Percentiles rank a stretch among this genome's conserved stretches.
These are phyloP conservation scores for Fragaria ananassa DNA, from an alignment of 306 rosid species.

Conservation along the genomic window DNA sequence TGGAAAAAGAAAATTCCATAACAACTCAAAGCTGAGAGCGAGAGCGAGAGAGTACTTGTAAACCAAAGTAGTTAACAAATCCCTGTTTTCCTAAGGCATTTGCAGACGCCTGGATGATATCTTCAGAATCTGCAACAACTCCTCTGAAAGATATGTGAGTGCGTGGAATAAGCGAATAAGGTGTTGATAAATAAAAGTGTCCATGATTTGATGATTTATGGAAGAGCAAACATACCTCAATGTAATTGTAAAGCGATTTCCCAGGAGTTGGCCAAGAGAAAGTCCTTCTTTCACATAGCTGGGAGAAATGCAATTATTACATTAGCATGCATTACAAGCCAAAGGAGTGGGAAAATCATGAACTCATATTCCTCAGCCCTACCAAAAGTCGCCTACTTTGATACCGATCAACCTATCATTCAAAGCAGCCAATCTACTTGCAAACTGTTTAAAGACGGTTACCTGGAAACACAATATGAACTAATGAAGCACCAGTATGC, in stretches of 20 bases:
- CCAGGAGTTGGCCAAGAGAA: slow-evolving; percentile 87
- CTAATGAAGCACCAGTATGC: slow-evolving; percentile 3
- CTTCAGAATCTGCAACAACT: slow-evolving; percentile 86
- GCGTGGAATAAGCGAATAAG: neutral
- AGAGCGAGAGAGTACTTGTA: slow-evolving; percentile 66
- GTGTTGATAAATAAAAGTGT: neutral
- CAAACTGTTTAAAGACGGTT: slow-evolving; percentile 79
- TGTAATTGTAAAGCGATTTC: slow-evolving; percentile 81
- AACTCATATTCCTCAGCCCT: slow-evolving; percentile 30
- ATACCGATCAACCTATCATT: slow-evolving; percentile 82
- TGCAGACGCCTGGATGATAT: slow-evolving; percentile 72
- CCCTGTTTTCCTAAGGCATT: slow-evolving; percentile 76
- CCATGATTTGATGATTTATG: neutral
- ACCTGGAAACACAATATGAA: slow-evolving; percentile 55
- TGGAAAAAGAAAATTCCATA: slow-evolving; percentile 6
- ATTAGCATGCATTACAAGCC: slow-evolving; percentile 23
- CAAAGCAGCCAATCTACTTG: slow-evolving; percentile 78
- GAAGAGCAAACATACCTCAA: slow-evolving; percentile 52
- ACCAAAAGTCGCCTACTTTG: slow-evolving; percentile 93
- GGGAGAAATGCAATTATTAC: slow-evolving; percentile 36
- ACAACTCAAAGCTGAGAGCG: neutral
- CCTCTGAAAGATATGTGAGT: slow-evolving; percentile 65
- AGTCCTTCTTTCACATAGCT: slow-evolving; percentile 86
- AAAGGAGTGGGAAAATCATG: slow-evolving; percentile 5
- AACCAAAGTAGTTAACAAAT: slow-evolving; percentile 93